Base-by-base conservation (phyloP, 2,329 filamentous ascomycete genomes). In the Trichoderma sp. region DNA sequence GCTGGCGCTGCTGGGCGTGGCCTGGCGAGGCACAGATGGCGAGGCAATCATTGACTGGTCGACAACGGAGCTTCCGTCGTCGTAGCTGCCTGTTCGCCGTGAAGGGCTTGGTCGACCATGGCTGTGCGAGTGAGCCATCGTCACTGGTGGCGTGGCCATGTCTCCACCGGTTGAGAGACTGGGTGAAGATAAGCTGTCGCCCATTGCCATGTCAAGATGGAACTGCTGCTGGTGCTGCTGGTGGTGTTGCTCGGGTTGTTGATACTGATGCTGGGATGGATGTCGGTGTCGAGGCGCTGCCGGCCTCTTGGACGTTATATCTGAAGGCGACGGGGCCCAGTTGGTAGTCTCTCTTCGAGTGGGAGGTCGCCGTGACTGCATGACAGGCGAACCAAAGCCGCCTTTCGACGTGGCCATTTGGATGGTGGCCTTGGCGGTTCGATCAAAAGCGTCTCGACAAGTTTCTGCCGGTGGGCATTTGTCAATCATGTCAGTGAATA, bases 381-480 rank as follows among this genome's bases (percentile, higher is more conserved):
- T 72, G 68, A 75, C 68, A 67, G 77, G 71, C 70, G 75, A 70
- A 13, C 92, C 92, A 72, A 96, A 96, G 0, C 93, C 93, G 21
- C 92, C 94, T 0, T 91, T 95, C 1, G 91, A 92, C 78, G 94
- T 91, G 73, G 92, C 94, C 94, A 97, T 97, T 77, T 95, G 93
- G 61, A 98, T 92, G 0, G 95, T 98, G 11, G 94, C 94, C 81
- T 96, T 97, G 75, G 93, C 94, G 83, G 97, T 98, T 49, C 95
- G 89, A 75, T 97, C 93, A 77, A 98, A 97, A 0, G 96, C 94
- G 78, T 98, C 94, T 16, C 94, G 89, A 78, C 95, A 98, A 13
- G 94, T 93, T 83, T 97, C 94, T 37, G 95, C 95, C 0, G 95
- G 95, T 0, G 95, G 94, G 74, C 96, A 98, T 79, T 97, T 97